Percentiles rank a stretch among this genome's conserved stretches.
Evolutionary conservation across 495 filamentous ascomycete species (phyloP).

Genomic region (Tuber umbilicatum): DNA sequence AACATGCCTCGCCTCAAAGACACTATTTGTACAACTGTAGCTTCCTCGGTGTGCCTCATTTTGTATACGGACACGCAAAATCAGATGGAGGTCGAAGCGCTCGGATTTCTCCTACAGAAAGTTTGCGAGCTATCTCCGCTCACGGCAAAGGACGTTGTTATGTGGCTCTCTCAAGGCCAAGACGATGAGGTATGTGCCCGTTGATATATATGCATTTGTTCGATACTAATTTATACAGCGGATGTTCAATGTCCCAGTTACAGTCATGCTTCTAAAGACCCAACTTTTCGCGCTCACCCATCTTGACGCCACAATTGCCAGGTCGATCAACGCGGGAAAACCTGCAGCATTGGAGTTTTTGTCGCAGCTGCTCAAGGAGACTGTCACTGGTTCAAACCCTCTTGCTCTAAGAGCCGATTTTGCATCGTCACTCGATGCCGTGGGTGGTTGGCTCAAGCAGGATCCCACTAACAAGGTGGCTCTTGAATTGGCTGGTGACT

Average conservation of each 20-base stretch:
- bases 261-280: constrained; percentile 65
- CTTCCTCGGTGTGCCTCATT: constrained; percentile 55
- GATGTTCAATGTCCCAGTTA: constrained; percentile 71
- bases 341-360: constrained; percentile 66
- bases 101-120: constrained; percentile 72
- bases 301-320: constrained; percentile 69
- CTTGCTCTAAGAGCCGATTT: constrained; percentile 78
- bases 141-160: constrained; percentile 66
- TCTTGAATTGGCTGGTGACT: constrained; percentile 63
- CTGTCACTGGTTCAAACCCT: constrained; percentile 68
- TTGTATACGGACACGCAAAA: constrained; percentile 58
- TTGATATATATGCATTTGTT: background rate
- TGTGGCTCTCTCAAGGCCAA: constrained; percentile 53
- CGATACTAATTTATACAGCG: constrained; percentile 45
- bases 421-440: constrained; percentile 67
- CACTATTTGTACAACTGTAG: constrained; percentile 28
- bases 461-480: constrained; percentile 60
- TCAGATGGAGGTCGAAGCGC: constrained; percentile 68
- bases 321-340: constrained; percentile 62
- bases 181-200: constrained; percentile 38
- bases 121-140: constrained; percentile 70
- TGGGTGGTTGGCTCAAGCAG: constrained; percentile 73
- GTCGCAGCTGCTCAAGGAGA: constrained; percentile 63
- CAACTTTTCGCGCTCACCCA: constrained; percentile 69
- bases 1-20: constrained; percentile 34